Evolutionary conservation across 2,329 filamentous ascomycete species (phyloP), one percentile per base, ranked within the genome.

Genomic region (Penicillium oxalicum): DNA sequence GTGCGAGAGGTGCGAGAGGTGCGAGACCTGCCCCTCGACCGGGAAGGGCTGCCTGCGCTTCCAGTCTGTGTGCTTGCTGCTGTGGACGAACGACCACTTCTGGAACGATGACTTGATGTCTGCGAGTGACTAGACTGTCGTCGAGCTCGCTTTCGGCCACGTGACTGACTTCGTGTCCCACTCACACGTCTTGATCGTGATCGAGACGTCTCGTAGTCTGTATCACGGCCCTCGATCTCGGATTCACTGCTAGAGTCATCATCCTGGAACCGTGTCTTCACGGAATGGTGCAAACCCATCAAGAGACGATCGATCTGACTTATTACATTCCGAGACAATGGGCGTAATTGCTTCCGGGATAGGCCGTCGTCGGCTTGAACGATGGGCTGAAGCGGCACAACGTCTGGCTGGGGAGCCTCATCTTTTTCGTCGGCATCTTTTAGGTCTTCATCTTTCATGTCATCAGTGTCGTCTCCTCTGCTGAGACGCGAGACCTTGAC

Each of bases 281-380:
- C 79, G 1, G 80, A 76, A 50, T 83, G 80, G 62, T 91, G 88
- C 11, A 97, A 74, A 3, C 83, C 80, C 28, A 76, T 73, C 5
- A 95, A 77, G 0, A 91, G 76, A 4, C 74, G 67, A 58, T 96
- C 88, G 1, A 95, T 64, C 33, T 82, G 80, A 1, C 75, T 70
- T 7, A 95, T 74, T 12, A 91, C 78, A 55, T 88, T 84, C n/a
- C 83, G 77, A 9, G 87, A 77, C 0, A 81, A 77, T 0, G 89
- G 88, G 0, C 77, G 77, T 12, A 95, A 71, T 4, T 94, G 72
- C 1, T 69, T 64, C 50, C 77, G 73, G 0, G 88, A 51, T 11
- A 40, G 27, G 24, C 50, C 56, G 5, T 60, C 57, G 11, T 60
- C 58, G 3, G 51, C 37, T 27, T 54, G 52, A 2, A 56, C 42